phyloP scores from a whole-genome alignment of 108 stramenopile genomes.

The Craspedostauros australis region DNA sequence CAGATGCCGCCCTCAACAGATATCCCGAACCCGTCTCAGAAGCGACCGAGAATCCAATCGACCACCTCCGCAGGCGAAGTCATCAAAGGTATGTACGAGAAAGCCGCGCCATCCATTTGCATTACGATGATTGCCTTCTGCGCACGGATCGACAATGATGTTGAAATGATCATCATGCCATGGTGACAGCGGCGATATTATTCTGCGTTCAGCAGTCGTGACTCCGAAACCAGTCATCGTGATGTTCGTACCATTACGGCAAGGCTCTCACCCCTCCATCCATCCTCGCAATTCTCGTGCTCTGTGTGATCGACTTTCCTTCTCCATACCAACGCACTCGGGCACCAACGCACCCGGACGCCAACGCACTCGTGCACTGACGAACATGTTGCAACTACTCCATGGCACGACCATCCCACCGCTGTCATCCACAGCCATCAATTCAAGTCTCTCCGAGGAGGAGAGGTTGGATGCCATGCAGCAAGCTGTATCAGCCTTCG shows the following conservation, averaged over 20 bases:
- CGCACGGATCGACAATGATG: not conserved
- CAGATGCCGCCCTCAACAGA: no score
- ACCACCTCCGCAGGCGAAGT: no score
- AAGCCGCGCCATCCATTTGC: not conserved
- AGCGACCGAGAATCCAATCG: no score
- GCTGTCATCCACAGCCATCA: slow-evolving; percentile 9
- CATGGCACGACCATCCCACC: not conserved
- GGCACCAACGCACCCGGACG: slow-evolving; percentile 2
- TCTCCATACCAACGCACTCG: not conserved
- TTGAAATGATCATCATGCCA: not conserved
- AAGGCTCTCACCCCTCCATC: not conserved
- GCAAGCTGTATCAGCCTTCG: slow-evolving; percentile 29
- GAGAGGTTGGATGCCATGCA: slow-evolving; percentile 37
- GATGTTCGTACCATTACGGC: slow-evolving; percentile 5
- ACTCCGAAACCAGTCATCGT: no score
- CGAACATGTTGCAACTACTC: slow-evolving; percentile 12
- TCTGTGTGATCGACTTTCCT: slow-evolving; percentile 1
- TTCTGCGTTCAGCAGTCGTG: no score
- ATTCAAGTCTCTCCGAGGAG: slow-evolving; percentile 9
- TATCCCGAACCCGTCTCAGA: no score
- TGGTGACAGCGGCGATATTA: no score
- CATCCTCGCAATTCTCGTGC: not conserved
- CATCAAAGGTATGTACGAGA: not conserved
- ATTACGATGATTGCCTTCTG: not conserved
- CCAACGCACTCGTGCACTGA: slow-evolving; percentile 9